Base-by-base conservation (phyloP, 352 stramenopile species). In the Globisporangium yorkense region DNA sequence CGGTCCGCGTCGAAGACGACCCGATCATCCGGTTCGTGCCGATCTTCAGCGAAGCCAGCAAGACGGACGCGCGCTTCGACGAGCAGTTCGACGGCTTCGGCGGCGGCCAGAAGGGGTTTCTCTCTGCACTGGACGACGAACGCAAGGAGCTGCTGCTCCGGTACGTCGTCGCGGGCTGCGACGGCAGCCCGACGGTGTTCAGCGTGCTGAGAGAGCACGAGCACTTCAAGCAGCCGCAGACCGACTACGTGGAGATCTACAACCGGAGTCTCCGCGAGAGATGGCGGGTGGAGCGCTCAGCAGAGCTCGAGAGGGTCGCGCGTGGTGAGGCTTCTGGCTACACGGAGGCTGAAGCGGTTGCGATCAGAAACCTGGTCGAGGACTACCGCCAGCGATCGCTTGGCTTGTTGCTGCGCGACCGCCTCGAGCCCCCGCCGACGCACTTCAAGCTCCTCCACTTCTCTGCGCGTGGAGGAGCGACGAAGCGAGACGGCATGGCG, bases 11-110 rank as follows among this genome's bases (percentile, higher is more conserved):
- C 16, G 72, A 89, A 29, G 83, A 92, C 58, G 83, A 92, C 52
- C 83, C 83, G 41, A 90, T 92, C 68, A 87, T 92, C 61, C 83
- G 83, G 24, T 88, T 86, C 55, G 77, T 88, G 40, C 80, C 80
- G 46, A 74, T 76, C 31, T 87, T 89, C 50, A 74, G 48, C 27
- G 69, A 65, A 10, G 49, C 31, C 40, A 74, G 65, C 27, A 67
- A 54, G 40, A 20, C n/a, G 5, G 57, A 60, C 12, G 75, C 70
- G 8, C 35, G 56, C 13, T 70, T 62, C 29, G 51, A 53, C 54
- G 50, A 60, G 18, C 66, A 75, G 29, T 72, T 87, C 31, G 59
- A 70, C 18, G 68, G 58, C 37, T 71, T 72, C 18, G 78, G 71
- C 9, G 56, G 55, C 2, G 56, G 45, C 20, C 63, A 59, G 18